These are phyloP conservation scores for Mycena galericulata DNA, from an alignment of 768 basidiomycete species.

Conservation along the genomic window DNA sequence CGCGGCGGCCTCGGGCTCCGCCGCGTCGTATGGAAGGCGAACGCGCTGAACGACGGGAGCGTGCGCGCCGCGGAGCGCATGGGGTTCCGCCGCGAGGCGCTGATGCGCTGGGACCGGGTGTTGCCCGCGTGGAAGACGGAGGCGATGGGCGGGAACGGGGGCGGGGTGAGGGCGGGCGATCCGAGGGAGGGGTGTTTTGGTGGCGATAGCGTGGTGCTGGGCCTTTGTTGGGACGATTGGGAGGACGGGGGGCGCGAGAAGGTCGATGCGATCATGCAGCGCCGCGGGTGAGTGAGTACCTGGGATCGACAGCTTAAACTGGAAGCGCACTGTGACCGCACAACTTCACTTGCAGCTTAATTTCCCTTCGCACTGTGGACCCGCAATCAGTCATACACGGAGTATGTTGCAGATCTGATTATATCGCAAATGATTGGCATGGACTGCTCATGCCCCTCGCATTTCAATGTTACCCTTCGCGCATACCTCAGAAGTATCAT, in stretches of 20 bases:
- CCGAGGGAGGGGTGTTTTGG: slow-evolving; percentile 40
- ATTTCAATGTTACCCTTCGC: no score
- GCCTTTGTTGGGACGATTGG: slow-evolving; percentile 66
- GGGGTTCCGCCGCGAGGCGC: slow-evolving; percentile 69
- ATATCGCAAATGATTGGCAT: no score
- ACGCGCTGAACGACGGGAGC: slow-evolving; percentile 60
- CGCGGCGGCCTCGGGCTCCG: slow-evolving; percentile 66
- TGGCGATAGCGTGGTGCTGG: slow-evolving; percentile 51
- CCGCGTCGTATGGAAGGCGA: slow-evolving; percentile 72
- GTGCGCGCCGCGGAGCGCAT: slow-evolving; percentile 65
- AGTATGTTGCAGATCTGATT: no score
- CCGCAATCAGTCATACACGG: no score
- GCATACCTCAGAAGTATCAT: no score
- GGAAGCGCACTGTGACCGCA: no score
- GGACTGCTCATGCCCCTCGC: no score
- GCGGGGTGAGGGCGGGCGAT: slow-evolving; percentile 44
- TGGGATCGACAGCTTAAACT: no score
- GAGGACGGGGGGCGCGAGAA: slow-evolving; percentile 49
- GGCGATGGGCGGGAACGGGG: slow-evolving; percentile 47
- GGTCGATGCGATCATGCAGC: slow-evolving; percentile 44
- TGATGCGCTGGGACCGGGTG: slow-evolving; percentile 66
- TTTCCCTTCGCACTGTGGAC: no score
- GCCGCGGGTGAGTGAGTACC: no score
- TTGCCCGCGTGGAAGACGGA: slow-evolving; percentile 53
- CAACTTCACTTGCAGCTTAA: no score